These are phyloP conservation scores for Cryptococcus hybrid DNA, from an alignment of 1,284 basidiomycete genomes.

Conservation along the genomic window DNA sequence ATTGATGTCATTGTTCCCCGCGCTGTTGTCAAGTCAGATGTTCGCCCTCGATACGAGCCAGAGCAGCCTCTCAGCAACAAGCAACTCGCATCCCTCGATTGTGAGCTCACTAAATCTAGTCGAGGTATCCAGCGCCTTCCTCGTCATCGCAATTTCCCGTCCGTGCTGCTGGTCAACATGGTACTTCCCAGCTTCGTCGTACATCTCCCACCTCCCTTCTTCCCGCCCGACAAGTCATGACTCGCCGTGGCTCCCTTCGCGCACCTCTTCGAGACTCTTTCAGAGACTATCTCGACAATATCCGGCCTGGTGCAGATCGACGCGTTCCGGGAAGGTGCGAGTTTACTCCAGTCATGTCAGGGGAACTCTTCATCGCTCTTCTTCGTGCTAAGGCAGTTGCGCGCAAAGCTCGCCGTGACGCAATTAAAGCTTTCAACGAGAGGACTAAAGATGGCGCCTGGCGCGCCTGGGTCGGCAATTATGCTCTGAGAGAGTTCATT, in stretches of 20 bases:
- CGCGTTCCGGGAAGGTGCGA: neutral
- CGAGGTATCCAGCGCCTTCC: constrained; percentile 2
- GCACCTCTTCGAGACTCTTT: neutral
- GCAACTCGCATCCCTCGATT: neutral
- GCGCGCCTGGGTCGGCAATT: constrained; percentile 9
- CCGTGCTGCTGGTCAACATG: constrained; percentile 6
- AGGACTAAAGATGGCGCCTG: constrained; percentile 7
- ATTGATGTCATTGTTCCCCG: neutral
- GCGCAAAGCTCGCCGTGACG: neutral
- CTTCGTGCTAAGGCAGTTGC: constrained; percentile 3
- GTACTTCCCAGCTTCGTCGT: constrained; percentile 13
- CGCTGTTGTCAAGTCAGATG: neutral
- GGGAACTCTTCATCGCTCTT: neutral
- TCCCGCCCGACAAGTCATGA: constrained; percentile 1
- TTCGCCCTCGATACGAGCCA: constrained; percentile 7
- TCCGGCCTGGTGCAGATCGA: neutral
- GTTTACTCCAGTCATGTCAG: neutral
- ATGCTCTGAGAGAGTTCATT: constrained; percentile 6
- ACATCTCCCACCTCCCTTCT: constrained; percentile 13
- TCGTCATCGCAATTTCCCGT: constrained; percentile 2
- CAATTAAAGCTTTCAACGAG: constrained; percentile 7
- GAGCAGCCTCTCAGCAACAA: constrained; percentile 5
- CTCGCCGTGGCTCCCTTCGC: neutral
- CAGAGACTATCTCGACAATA: neutral
- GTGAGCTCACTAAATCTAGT: neutral